These are phyloP conservation scores for Phlebiopsis flavidoalba DNA, from an alignment of 768 basidiomycete species.

Conservation along the genomic window DNA sequence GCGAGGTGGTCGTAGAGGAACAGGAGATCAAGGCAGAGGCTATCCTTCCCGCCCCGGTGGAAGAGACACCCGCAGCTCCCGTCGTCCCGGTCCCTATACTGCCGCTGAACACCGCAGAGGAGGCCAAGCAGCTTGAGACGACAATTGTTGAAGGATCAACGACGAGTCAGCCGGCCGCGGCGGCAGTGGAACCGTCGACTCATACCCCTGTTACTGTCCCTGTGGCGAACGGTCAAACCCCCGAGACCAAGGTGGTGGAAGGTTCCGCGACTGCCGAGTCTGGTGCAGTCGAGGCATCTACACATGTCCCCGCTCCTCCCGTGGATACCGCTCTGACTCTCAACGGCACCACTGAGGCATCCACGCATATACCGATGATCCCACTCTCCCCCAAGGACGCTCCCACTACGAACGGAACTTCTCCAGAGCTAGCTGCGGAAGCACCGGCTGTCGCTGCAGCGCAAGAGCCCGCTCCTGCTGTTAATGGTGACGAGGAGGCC, in stretches of 20 bases:
- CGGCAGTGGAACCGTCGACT: constrained; percentile 7
- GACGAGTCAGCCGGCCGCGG: constrained; percentile 1
- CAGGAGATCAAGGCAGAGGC: constrained; percentile 1
- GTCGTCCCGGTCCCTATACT: constrained; percentile 18
- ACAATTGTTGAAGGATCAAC: constrained; percentile 16
- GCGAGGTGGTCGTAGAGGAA: neutral
- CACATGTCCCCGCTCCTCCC: constrained; percentile 1
- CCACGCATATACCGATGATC: constrained; percentile 8
- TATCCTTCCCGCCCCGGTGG: constrained; percentile 1
- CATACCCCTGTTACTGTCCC: neutral
- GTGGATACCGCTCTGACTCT: neutral
- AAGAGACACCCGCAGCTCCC: constrained; percentile 10
- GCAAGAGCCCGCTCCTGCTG: neutral
- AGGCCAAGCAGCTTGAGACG: constrained; percentile 15
- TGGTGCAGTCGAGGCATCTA: constrained; percentile 2
- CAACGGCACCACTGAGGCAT: constrained; percentile 5
- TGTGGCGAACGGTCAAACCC: neutral
- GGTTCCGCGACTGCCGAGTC: neutral
- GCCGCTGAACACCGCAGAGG: constrained; percentile 10
- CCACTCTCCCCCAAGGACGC: neutral
- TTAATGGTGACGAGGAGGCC: neutral
- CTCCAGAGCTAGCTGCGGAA: neutral
- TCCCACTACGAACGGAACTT: neutral
- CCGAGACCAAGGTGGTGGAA: constrained; percentile 3
- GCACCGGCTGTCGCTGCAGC: neutral